Percentiles rank a stretch among this genome's conserved stretches.
phyloP scores from a whole-genome alignment of 78 protist genomes.

The Neovahlkampfia damariscottae region DNA sequence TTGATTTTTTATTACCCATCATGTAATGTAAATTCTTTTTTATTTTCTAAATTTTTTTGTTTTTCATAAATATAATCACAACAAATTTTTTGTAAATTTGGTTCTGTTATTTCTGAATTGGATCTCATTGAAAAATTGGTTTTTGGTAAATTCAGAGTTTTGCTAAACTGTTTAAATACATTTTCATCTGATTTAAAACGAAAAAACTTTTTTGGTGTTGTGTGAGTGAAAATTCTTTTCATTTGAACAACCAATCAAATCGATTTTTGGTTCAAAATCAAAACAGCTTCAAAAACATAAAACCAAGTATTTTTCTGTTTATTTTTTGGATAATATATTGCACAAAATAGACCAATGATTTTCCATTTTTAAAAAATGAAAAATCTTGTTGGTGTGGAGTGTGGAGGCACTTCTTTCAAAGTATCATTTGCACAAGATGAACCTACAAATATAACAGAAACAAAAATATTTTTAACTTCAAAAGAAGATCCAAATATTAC shows the following conservation, averaged over 20 bases:
- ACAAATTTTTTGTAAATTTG: not conserved
- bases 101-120: not conserved
- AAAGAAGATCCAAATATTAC: not conserved
- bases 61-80: not conserved
- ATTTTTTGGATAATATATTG: too few relatives aligned
- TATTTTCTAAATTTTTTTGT: not conserved
- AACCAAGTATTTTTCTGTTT: too few relatives aligned
- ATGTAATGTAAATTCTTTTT: constrained; percentile 51
- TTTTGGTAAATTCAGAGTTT: not conserved
- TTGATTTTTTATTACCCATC: too few relatives aligned
- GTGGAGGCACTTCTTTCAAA: not conserved
- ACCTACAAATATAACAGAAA: not conserved
- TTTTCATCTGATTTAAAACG: too few relatives aligned
- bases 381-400: too few relatives aligned
- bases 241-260: too few relatives aligned
- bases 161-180: not conserved
- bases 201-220: too few relatives aligned
- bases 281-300: too few relatives aligned
- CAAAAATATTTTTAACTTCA: not conserved
- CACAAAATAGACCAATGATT: too few relatives aligned
- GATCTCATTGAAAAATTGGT: not conserved
- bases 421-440: not conserved
- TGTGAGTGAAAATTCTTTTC: too few relatives aligned
- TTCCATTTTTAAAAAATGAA: too few relatives aligned
- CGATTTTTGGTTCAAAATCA: too few relatives aligned